Evolutionary conservation across 2,329 filamentous ascomycete genomes (phyloP), one percentile per base, ranked within the genome.

Genomic region (Metarhizium rileyi): DNA sequence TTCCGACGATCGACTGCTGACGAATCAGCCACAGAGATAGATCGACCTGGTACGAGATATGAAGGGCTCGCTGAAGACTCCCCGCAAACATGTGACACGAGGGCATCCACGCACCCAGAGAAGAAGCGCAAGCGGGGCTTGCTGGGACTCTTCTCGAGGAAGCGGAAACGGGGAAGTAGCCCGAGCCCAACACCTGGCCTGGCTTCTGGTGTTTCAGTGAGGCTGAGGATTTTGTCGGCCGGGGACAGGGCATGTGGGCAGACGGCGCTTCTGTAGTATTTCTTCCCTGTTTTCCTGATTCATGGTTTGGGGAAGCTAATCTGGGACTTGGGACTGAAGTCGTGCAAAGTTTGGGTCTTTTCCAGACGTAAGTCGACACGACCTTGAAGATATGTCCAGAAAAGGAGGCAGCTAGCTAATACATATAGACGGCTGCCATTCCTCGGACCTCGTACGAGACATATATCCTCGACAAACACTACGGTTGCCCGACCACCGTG

Each of bases 251-350:
- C 45, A 0, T 56, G 58, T 2, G 67, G 67, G 2, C 67, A 70
- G 56, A 70, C 67, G 1, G 67, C 65, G 10, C 54, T 70, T 48
- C 56, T 70, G 18, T 69, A 67, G 67, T 69, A 41, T 48, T 64
- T 47, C 10, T 27, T 43, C 22, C 27, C 22, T 48, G 9, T 9
- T 38, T 3, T 8, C n/a, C n/a, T 28, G 2, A n/a, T 9, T 20
- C 12, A n/a, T 45, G 12, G 3, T 47, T n/a, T 14, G 12, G 10
- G 9, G 8, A 18, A 4, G 8, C 50, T 55, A 22, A 55, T 5
- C 5, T 48, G n/a, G 26, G 8, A 35, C 4, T 18, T 10, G 2
- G 8, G 8, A n/a, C n/a, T n/a, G n/a, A n/a, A 69, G 67, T 48
- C 67, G 66, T 28, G 57, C 64, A 46, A 62, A 64, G 8, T 69